Base-by-base conservation (phyloP, 1,139 yeast species). In the Geotrichum restrictum region DNA sequence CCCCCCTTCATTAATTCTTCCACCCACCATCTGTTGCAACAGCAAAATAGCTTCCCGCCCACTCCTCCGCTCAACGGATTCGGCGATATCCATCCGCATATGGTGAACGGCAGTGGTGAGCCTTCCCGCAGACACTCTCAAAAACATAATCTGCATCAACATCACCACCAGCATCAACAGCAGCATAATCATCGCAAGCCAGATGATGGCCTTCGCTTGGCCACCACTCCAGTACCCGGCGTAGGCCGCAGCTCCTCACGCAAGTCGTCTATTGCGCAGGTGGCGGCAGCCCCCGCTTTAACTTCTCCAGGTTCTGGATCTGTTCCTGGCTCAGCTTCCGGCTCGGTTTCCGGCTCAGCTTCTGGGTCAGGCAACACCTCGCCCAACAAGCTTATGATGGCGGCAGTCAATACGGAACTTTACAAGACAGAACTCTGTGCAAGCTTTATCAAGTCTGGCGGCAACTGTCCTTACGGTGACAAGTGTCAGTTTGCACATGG, bases 401-500 rank as follows among this genome's bases (percentile, higher is more conserved):
- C 70, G 21, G 64, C 68, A 41, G 77, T 83, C 55, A 86, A 85
- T 66, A 83, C 86, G 49, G 85, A 80, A 58, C 75, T 89, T 47
- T 89, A 88, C 77, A 89, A 89, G 73, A 89, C 97, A 0, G 97
- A 89, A 69, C 76, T 89, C 56, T 89, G 97, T 69, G 87, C 84
- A 36, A 82, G 91, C 37, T 89, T 76, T 68, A 79, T 83, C 67
- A 83, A 81, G 62, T 78, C 81, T 58, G 73, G 74, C 21, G 93
- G 93, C 24, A 65, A 68, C 55, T 89, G 97, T 68, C 95, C 95
- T 8, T 89, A 89, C 66, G 95, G 95, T 2, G 78, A 79, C 60
- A 89, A 89, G 71, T 89, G 97, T 67, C 97, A 89, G 71, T 89
- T 89, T 76, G 97, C 97, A 7, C 97, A 89, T 64, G 97, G 97